A percentile compares a stretch with the other conserved stretches of the same genome.
Evolutionary conservation across 2,329 filamentous ascomycete species (phyloP).

Genomic region (Coniochaeta prunicola): DNA sequence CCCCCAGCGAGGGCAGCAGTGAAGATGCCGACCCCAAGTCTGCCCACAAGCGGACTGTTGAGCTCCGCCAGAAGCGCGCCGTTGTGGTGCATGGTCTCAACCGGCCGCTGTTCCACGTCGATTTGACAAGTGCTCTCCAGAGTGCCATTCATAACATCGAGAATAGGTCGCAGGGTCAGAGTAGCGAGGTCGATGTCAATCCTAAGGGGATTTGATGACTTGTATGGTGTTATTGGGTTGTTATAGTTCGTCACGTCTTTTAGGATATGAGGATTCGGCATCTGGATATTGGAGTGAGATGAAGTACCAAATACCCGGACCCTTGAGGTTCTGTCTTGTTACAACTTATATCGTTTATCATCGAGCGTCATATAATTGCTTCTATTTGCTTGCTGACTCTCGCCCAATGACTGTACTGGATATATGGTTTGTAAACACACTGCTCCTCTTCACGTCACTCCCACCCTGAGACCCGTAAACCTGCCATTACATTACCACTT

Average conservation of each 20-base stretch:
- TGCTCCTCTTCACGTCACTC: neutral
- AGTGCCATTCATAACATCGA: slow-evolving; percentile 77
- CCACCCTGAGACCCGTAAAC: neutral
- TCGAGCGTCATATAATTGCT: neutral
- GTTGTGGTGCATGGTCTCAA: slow-evolving; percentile 81
- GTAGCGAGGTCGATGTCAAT: neutral
- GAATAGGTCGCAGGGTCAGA: slow-evolving; percentile 32
- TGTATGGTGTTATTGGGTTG: neutral
- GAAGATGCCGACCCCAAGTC: slow-evolving; percentile 25
- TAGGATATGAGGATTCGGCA: neutral
- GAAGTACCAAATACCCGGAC: neutral
- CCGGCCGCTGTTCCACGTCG: slow-evolving; percentile 87
- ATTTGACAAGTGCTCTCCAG: slow-evolving; percentile 82
- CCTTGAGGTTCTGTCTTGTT: neutral
- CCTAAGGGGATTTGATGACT: neutral
- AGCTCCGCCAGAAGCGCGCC: slow-evolving; percentile 16
- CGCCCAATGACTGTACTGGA: neutral
- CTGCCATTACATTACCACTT: neutral
- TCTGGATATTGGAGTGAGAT: neutral
- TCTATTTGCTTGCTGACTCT: neutral
- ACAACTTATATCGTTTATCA: neutral
- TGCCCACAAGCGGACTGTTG: slow-evolving; percentile 2
- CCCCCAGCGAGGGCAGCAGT: slow-evolving; percentile 8
- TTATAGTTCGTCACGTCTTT: neutral
- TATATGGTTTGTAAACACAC: neutral